Evolutionary conservation across 805 yeast species (phyloP).

Genomic region (Candida arabinofermentans): DNA sequence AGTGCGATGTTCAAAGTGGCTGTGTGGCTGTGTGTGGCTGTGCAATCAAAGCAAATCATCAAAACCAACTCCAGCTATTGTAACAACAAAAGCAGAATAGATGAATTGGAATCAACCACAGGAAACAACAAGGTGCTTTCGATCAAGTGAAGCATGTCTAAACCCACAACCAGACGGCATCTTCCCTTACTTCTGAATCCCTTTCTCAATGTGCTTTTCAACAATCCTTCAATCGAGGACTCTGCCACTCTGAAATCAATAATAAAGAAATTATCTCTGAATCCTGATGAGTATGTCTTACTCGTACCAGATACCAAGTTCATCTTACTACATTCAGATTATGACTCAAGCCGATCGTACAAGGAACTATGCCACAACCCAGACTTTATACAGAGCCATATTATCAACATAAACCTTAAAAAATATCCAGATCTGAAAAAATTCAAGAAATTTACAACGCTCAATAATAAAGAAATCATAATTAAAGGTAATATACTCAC

Average conservation of each 20-base stretch:
- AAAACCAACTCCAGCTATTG: too few species aligned
- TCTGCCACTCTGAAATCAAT: conserved; percentile 43
- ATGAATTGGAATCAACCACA: too few species aligned
- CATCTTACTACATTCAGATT: conserved; percentile 38
- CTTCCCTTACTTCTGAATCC: conserved; percentile 58
- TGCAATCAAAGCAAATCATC: too few species aligned
- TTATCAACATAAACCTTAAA: conserved; percentile 36
- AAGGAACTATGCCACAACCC: conserved; percentile 52
- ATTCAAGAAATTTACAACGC: conserved; percentile 39
- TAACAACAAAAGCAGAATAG: too few species aligned
- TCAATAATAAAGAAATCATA: conserved; percentile 52
- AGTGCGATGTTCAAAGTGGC: too few species aligned
- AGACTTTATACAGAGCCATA: conserved; percentile 62
- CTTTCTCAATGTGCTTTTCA: conserved; percentile 59
- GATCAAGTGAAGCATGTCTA: not conserved
- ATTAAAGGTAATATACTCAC: conserved; percentile 51
- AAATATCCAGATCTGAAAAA: conserved; percentile 26
- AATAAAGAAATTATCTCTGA: conserved; percentile 37
- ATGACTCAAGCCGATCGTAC: conserved; percentile 35
- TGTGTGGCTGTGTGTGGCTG: too few species aligned
- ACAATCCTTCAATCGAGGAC: conserved; percentile 51
- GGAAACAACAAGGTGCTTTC: too few species aligned
- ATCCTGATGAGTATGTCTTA: conserved; percentile 50
- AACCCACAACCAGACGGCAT: conserved; percentile 22
- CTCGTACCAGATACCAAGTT: conserved; percentile 60